Base-by-base conservation (phyloP, 805 yeast genomes). In the Yarrowia porcina region DNA sequence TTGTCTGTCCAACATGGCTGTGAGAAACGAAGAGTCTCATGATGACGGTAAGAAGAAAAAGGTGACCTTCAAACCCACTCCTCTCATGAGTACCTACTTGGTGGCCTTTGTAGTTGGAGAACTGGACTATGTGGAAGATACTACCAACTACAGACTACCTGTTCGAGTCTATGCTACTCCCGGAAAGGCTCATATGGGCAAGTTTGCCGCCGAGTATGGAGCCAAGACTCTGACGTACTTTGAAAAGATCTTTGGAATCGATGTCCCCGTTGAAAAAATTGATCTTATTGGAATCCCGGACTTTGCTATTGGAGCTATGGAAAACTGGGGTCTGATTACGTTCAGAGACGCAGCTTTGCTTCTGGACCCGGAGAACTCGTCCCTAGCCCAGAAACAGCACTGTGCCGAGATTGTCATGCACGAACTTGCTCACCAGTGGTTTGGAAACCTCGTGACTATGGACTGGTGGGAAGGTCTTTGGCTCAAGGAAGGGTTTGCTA, bases 381-480 rank as follows among this genome's bases (percentile, higher is more conserved):
- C 70, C 74, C 82, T 67, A 68, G 77, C 74, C 67, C 82, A 80
- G 73, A 83, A 86, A 72, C 84, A 85, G 72, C 86, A 87, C 65
- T 94, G 89, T 33, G 86, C 90, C 4, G 88, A 88, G 69, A 94
- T 89, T 32, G 88, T 89, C 36, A 85, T 87, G 64, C 96, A 90
- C 75, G 96, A 89, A 74, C 78, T 89, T 64, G 96, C 96, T 7
- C 96, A 89, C 74, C 94, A 90, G 72, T 90, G 96, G 96, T 90
- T 89, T 70, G 96, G 96, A 61, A 87, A 90, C 73, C 80, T 87
- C 69, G 93, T 89, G 64, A 90, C 96, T 47, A 90, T 89, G 96
- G 85, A 87, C 69, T 90, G 96, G 94, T 89, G 96, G 96, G 90
- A 89, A 69, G 94, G 88, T 69, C 79, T 89, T 67, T 89, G 96